A percentile compares a stretch with the other conserved stretches of the same genome.
phyloP scores from a whole-genome alignment of 148 eudicot genomes.

The Rhododendron kiyosumense region DNA sequence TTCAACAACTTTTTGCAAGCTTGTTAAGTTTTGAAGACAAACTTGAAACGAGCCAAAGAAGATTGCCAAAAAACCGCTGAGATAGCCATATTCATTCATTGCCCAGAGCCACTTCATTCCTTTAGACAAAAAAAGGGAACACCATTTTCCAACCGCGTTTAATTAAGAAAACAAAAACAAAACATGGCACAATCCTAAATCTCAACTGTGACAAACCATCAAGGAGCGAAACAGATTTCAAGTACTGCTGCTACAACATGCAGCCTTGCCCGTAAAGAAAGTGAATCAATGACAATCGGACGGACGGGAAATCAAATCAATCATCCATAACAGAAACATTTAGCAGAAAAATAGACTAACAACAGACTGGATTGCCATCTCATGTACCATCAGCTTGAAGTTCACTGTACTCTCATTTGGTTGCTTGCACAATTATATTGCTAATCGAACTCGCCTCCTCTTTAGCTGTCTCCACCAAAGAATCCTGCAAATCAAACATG shows the following conservation, averaged over 20 bases:
- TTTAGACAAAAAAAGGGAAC: neutral
- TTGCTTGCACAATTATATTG: slow-evolving; percentile 84
- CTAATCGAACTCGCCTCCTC: slow-evolving; percentile 78
- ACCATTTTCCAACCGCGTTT: neutral
- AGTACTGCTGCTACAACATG: neutral
- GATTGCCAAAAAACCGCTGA: neutral
- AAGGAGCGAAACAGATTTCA: neutral
- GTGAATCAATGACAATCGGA: neutral
- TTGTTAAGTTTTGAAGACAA: neutral
- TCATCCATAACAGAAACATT: neutral
- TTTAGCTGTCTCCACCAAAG: slow-evolving; percentile 82
- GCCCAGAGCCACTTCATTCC: neutral
- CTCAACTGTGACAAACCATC: neutral
- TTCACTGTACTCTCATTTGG: slow-evolving; percentile 37
- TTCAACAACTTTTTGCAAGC: neutral
- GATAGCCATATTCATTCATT: neutral
- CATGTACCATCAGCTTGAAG: neutral
- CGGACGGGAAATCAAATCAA: neutral
- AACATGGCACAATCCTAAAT: neutral
- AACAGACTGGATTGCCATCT: neutral
- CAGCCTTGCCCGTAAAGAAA: neutral
- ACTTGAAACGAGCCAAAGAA: neutral
- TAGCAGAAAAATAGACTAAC: neutral
- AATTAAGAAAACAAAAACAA: neutral
- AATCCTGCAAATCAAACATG: slow-evolving; percentile 46